Base-by-base conservation (phyloP, 2,329 filamentous ascomycete genomes). In the Penicillium griseofulvum region DNA sequence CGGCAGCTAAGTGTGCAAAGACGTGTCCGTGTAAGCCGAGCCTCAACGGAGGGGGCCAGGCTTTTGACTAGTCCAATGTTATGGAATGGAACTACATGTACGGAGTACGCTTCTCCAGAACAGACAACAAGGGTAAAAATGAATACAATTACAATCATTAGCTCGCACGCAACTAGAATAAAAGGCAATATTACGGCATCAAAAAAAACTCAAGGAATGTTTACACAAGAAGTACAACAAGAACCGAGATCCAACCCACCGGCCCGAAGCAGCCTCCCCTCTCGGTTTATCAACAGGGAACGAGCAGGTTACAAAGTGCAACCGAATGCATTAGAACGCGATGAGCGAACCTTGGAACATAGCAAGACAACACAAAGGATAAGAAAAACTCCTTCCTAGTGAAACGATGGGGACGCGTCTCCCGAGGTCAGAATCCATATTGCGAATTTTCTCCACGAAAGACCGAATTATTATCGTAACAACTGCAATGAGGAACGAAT, bases 401-500 rank as follows among this genome's bases (percentile, higher is more conserved):
- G 49, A 43, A 43, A 61, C 28, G 57, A 54, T 52, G 49, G 56
- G 31, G 46, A 42, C 31, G 43, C 50, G 55, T 59, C 51, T 56
- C 56, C 49, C 50, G 56, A 60, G 61, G 60, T 60, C 59, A 64
- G 55, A 59, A 57, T 60, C 54, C 58, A 65, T 51, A 59, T 61
- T 58, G 56, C 57, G 61, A 66, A 67, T 61, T 59, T 65, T 69
- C 65, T 65, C 64, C 66, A 69, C 61, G 59, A 65, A 58, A 68
- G 66, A 66, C 68, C 65, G 60, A 68, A 71, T 74, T 75, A 75
- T 74, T 74, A 75, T 74, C 70, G 71, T 74, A 63, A 72, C 68
- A 70, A 70, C 65, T 63, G 63, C 67, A 67, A 60, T 61, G 60
- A 64, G 71, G 62, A 60, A 64, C 55, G 55, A 65, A 67, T 61